Evolutionary conservation across 768 basidiomycete genomes (phyloP), one percentile per base, ranked within the genome.

Genomic region (Pisolithus tinctorius): DNA sequence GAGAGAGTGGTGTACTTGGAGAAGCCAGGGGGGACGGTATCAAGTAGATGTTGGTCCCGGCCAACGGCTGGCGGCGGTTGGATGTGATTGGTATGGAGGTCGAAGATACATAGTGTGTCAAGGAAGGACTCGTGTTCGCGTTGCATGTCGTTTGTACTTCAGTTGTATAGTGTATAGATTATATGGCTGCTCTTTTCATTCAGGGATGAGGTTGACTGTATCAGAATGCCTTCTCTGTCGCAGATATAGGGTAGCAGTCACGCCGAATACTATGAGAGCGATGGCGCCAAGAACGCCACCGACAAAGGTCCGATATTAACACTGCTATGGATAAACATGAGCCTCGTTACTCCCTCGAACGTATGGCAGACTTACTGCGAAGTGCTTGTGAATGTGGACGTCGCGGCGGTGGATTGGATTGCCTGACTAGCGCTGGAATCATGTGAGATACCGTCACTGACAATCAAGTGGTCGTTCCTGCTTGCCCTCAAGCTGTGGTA

Each of bases 231-330:
- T 55, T 6, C 56, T 50, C 13, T 45, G 44, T 14, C 54, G 57
- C 4, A 54, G 45, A 49, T 49, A 61, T 10, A 57, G 11, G 26
- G 51, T 46, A 14, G 25, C 54, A 10, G 58, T 27, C 23, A 49
- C 9, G 25, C 52, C 50, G 4, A 13, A 13, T 6, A 49, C 17
- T 30, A 61, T 30, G 30, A 60, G 29, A 10, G 52, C 42, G n/a
- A 58, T 26, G 4, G n/a, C 42, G 17, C 39, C 55, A 11, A 62
- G 31, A 25, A 55, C 59, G 23, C 54, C 50, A 10, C 59, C 59
- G 0, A 56, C 17, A 47, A 63, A 54, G 25, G 51, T 43, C 0
- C 54, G 1, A 36, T 42, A 42, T 52, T 31, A 4, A 13, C 43
- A 43, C 61, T 57, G 42, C n/a, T 31, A 29, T 30, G 26, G 16